Percentiles rank a stretch among this genome's conserved stretches.
Evolutionary conservation across 257 asterid species (phyloP).

Genomic region (Solanum appendiculatum): DNA sequence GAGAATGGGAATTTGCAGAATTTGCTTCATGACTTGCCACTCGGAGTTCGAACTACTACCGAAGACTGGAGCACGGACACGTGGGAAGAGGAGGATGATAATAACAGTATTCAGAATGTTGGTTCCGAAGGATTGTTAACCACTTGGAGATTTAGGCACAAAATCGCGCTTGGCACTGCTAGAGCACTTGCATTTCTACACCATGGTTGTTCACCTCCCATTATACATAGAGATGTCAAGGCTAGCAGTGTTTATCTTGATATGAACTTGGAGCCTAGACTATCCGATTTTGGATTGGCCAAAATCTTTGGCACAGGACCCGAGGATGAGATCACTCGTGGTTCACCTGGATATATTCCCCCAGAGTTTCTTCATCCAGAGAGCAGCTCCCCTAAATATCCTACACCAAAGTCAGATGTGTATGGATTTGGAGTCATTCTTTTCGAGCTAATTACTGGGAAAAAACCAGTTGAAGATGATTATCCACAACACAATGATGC

Average conservation of each 20-base stretch:
- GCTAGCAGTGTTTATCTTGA: slow-evolving; percentile 20
- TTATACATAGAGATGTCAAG: slow-evolving; percentile 18
- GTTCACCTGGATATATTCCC: slow-evolving; percentile 15
- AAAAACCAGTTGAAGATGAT: slow-evolving; percentile 15
- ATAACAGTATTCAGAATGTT: slow-evolving; percentile 10
- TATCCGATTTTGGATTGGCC: slow-evolving; percentile 19
- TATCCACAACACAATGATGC: slow-evolving; percentile 8
- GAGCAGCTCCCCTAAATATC: slow-evolving; percentile 5
- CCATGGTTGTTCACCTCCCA: slow-evolving; percentile 28
- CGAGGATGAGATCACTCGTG: slow-evolving; percentile 13
- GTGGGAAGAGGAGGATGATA: slow-evolving; percentile 10
- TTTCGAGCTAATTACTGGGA: slow-evolving; percentile 18
- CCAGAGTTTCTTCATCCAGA: slow-evolving; percentile 16
- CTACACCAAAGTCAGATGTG: slow-evolving; percentile 19
- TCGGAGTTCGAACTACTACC: neutral
- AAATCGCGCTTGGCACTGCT: slow-evolving; percentile 20
- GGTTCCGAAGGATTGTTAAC: slow-evolving; percentile 14
- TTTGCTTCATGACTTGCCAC: slow-evolving; percentile 15
- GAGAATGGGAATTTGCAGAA: slow-evolving; percentile 19
- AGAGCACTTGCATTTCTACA: slow-evolving; percentile 24
- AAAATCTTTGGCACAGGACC: slow-evolving; percentile 12
- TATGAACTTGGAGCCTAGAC: slow-evolving; percentile 11
- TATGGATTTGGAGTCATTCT: slow-evolving; percentile 23
- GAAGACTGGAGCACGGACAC: slow-evolving; percentile 18
- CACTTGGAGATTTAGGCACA: slow-evolving; percentile 20